phyloP scores from a whole-genome alignment of 1,284 basidiomycete species.

The Cryptococcus sp. region DNA sequence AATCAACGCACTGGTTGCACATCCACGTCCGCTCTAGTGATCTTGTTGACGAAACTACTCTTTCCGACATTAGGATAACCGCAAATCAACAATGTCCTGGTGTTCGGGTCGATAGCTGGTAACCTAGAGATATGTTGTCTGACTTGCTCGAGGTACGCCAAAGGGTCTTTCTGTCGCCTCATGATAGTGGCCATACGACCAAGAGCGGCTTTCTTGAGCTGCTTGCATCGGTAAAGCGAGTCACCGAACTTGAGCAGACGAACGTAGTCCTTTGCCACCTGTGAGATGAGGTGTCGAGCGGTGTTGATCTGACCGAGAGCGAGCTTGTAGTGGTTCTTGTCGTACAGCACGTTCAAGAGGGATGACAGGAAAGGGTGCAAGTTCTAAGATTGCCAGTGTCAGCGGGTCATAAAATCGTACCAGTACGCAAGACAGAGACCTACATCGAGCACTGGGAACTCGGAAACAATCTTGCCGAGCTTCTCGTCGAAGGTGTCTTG shows the following conservation, averaged over 20 bases:
- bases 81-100: constrained; percentile 92
- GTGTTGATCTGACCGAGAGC: constrained; percentile 93
- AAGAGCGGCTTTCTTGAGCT: constrained; percentile 90
- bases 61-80: constrained; percentile 98
- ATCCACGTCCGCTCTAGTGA: constrained; percentile 94
- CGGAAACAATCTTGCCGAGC: constrained; percentile 85
- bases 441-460: constrained; percentile 97
- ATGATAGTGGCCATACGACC: constrained; percentile 98
- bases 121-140: constrained; percentile 95
- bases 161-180: constrained; percentile 92
- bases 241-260: constrained; percentile 94
- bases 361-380: constrained; percentile 92
- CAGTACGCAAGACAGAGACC: constrained; percentile 19
- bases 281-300: constrained; percentile 88
- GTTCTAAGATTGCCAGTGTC: constrained; percentile 61
- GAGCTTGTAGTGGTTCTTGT: constrained; percentile 98
- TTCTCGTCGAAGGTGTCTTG: constrained; percentile 98
- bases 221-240: constrained; percentile 93
- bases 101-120: constrained; percentile 85
- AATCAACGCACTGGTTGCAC: constrained; percentile 68
- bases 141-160: constrained; percentile 95
- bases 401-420: neutral
- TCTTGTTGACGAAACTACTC: constrained; percentile 97
- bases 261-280: constrained; percentile 93
- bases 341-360: constrained; percentile 92